Evolutionary conservation across 2,329 filamentous ascomycete genomes (phyloP).

Genomic region (Alternaria triticimaculans): DNA sequence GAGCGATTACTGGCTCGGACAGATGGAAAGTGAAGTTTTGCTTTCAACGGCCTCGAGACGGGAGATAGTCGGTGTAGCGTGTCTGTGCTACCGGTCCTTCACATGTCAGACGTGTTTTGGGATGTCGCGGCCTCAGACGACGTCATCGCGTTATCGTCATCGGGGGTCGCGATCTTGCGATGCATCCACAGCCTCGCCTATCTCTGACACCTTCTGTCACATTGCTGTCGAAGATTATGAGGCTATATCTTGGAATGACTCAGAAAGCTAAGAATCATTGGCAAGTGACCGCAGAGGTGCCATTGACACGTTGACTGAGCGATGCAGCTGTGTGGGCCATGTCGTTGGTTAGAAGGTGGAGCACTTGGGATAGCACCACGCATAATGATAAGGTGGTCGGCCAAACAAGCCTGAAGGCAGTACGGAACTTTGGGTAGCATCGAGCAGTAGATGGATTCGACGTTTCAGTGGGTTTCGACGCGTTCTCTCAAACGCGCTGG

Average conservation of each 20-base stretch:
- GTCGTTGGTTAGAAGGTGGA: neutral
- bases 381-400: neutral
- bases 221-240: neutral
- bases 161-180: neutral
- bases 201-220: neutral
- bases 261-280: neutral
- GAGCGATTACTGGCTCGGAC: neutral
- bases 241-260: neutral
- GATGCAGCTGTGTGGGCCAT: neutral
- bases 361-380: neutral
- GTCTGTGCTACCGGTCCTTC: neutral
- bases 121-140: neutral
- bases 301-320: neutral
- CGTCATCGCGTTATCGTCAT: conserved; percentile 5
- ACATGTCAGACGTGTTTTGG: conserved; percentile 1
- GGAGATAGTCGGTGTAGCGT: neutral
- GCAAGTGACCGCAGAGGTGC: neutral
- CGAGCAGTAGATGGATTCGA: neutral
- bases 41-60: neutral
- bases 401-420: neutral
- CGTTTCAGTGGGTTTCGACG: neutral
- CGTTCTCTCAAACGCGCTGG: neutral
- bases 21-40: conserved; percentile 1
- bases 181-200: neutral
- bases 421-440: neutral